phyloP scores from a whole-genome alignment of 371 early-diverging fungal genomes.

The Conidiobolus incongruus region DNA sequence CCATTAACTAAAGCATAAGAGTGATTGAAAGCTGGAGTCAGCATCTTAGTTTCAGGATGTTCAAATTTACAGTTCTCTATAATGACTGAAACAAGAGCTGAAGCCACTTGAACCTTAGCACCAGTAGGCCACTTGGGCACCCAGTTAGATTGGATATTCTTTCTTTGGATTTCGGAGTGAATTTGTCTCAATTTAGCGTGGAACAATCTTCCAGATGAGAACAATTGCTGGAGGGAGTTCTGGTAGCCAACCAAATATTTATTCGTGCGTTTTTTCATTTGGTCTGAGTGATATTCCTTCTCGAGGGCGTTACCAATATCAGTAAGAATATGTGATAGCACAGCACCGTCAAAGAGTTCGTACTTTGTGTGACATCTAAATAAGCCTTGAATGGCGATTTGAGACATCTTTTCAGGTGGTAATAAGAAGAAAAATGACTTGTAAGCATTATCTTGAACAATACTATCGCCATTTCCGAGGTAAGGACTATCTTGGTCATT shows the following conservation, averaged over 20 bases:
- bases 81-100: slow-evolving; percentile 34
- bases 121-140: slow-evolving; percentile 37
- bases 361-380: slow-evolving; percentile 34
- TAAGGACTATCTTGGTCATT: slow-evolving; percentile 29
- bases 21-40: slow-evolving; percentile 68
- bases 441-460: slow-evolving; percentile 17
- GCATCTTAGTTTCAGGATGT: slow-evolving; percentile 14
- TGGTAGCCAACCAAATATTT: slow-evolving; percentile 16
- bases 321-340: slow-evolving; percentile 31
- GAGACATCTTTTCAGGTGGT: slow-evolving; percentile 47
- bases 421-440: slow-evolving; percentile 52
- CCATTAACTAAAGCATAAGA: slow-evolving; percentile 31
- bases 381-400: slow-evolving; percentile 67
- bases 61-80: not conserved
- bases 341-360: slow-evolving; percentile 34
- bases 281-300: slow-evolving; percentile 57
- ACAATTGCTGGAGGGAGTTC: slow-evolving; percentile 25
- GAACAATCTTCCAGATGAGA: slow-evolving; percentile 47
- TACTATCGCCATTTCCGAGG: slow-evolving; percentile 9
- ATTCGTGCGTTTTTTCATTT: slow-evolving; percentile 38
- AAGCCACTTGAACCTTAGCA: slow-evolving; percentile 39
- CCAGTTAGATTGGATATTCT: slow-evolving; percentile 23
- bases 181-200: slow-evolving; percentile 51
- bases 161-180: slow-evolving; percentile 24
- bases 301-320: slow-evolving; percentile 61